Base-by-base conservation (phyloP, 495 filamentous ascomycete genomes). In the Recurvomyces mirabilis region DNA sequence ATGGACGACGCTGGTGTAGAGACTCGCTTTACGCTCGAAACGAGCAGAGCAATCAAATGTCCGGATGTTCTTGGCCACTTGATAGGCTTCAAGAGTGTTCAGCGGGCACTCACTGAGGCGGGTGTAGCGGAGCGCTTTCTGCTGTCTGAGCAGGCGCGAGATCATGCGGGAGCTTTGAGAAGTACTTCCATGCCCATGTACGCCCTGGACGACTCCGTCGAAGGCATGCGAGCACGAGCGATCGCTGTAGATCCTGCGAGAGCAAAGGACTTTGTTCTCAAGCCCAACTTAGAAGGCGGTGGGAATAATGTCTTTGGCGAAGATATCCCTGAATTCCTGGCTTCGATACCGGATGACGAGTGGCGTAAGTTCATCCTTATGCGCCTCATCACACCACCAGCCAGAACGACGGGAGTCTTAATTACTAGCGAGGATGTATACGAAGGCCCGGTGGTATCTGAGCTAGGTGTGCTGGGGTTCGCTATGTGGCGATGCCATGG, bases 261-360 rank as follows among this genome's bases (percentile, higher is more conserved):
- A 10, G 47, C 30, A 10, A 32, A 23, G 15, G 7, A 46, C n/a
- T 53, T 39, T 22, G 53, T 58, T 4, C 49, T 56, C 20, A 58
- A 58, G 38, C 55, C 55, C 20, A 49, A 42, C 36, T 22, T 48
- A 5, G 55, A 58, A 28, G 55, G 55, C 17, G 55, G 55, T 17
- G 55, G 55, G 9, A 35, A 58, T 35, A 58, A 58, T 33, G 29
- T 56, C 17, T 58, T 53, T 39, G 19, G 55, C 24, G n/a, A 17
- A 6, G 49, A 53, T 29, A 56, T 58, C 17, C 49, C 53, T 7
- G 22, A 12, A n/a, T 44, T 60, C 19, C 45, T 54, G 14, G 40
- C 49, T 0, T 18, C 24, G 20, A 28, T 41, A 37, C 39, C 49
- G 3, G 52, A 56, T 21, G 47, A 39, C n/a, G 32, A 47, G 24